Conservation (phyloP, 2,329 filamentous ascomycete species). For the Fusarium veterinarium region DNA sequence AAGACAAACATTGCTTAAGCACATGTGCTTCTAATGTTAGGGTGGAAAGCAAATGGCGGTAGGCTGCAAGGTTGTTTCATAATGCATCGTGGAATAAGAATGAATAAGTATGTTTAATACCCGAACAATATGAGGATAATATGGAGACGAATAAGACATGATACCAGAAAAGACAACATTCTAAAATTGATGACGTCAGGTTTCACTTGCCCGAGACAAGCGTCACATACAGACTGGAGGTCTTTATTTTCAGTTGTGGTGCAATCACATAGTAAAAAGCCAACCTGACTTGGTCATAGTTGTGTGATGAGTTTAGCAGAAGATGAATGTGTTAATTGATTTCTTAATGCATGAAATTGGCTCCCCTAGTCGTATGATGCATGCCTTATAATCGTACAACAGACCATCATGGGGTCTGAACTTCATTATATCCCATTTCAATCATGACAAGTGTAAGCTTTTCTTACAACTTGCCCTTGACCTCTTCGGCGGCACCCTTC, state of each 20-base stretch:
- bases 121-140: neutral
- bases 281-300: neutral
- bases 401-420: slow-evolving; percentile 10
- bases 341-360: slow-evolving; percentile 29
- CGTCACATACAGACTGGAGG: neutral
- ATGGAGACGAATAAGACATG: neutral
- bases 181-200: slow-evolving; percentile 11
- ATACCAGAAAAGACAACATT: neutral
- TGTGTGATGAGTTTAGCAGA: neutral
- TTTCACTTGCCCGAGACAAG: too few species aligned
- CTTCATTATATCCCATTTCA: slow-evolving; percentile 19
- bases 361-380: slow-evolving; percentile 32
- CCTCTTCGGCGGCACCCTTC: slow-evolving; percentile 25
- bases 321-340: neutral
- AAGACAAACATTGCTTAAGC: slow-evolving; percentile 41
- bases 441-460: neutral
- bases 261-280: neutral
- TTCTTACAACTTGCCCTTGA: slow-evolving; percentile 38
- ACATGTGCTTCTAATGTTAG: neutral
- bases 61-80: neutral
- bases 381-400: slow-evolving; percentile 38
- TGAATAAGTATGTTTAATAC: neutral
- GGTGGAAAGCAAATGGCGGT: neutral
- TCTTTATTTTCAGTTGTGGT: neutral
- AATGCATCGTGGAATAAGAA: neutral